Conservation (phyloP, 148 eudicot species). For the Camellia sinensis region DNA sequence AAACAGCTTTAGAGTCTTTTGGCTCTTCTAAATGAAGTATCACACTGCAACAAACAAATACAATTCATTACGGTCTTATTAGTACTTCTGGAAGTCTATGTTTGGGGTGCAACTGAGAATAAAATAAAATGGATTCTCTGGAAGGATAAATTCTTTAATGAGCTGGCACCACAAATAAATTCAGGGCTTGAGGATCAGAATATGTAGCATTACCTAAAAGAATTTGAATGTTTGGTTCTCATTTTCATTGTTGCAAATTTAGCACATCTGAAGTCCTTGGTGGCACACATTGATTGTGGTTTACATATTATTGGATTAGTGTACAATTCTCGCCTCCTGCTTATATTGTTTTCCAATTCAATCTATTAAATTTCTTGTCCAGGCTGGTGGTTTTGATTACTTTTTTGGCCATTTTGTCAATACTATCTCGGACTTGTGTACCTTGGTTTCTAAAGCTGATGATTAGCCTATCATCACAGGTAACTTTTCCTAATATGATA, state of each 20-base stretch:
- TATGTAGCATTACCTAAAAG: background rate
- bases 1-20: background rate
- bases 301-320: background rate
- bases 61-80: background rate
- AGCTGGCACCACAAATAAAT: background rate
- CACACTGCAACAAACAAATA: background rate
- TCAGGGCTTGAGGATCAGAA: background rate
- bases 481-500: slow-evolving; percentile 20
- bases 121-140: background rate
- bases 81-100: background rate
- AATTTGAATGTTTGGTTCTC: background rate
- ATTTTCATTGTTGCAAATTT: background rate
- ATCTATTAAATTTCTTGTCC: slow-evolving; percentile 13
- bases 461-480: slow-evolving; percentile 90
- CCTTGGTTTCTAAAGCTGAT: slow-evolving; percentile 86
- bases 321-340: background rate
- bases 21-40: slow-evolving; percentile 11
- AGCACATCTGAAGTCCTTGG: background rate
- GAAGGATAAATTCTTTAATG: background rate
- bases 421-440: slow-evolving; percentile 67
- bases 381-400: slow-evolving; percentile 69
- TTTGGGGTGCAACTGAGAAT: background rate
- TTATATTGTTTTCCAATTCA: background rate
- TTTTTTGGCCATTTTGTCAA: slow-evolving; percentile 63
- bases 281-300: background rate